Conservation (phyloP, 179 eudicot genomes). For the Patellifolia procumbens region DNA sequence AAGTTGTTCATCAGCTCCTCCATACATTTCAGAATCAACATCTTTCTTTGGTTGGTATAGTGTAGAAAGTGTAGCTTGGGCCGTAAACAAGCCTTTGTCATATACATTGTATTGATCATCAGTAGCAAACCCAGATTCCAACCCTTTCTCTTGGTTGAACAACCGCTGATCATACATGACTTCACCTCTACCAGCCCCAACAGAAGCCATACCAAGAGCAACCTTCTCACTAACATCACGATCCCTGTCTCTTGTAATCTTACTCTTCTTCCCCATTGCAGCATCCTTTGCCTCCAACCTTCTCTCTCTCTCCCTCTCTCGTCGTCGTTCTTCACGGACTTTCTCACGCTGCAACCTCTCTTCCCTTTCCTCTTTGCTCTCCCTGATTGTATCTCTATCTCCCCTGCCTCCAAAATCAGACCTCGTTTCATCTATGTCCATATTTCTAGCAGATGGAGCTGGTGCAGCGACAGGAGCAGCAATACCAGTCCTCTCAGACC, state of each 20-base stretch:
- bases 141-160: constrained; percentile 95
- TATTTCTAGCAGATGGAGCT: constrained; percentile 44
- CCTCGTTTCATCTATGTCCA: constrained; percentile 46
- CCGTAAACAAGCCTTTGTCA: constrained; percentile 77
- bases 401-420: constrained; percentile 48
- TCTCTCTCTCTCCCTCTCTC: constrained; percentile 88
- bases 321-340: constrained; percentile 72
- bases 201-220: constrained; percentile 88
- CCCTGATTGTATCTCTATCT: constrained; percentile 48
- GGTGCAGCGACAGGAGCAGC: constrained; percentile 49
- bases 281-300: constrained; percentile 94
- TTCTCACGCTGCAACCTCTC: constrained; percentile 64
- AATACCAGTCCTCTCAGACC: constrained; percentile 76
- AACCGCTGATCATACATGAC: constrained; percentile 87
- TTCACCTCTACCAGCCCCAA: constrained; percentile 62
- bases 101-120: constrained; percentile 88
- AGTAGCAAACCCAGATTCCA: constrained; percentile 83
- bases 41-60: constrained; percentile 86
- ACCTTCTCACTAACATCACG: constrained; percentile 92
- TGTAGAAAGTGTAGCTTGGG: constrained; percentile 78
- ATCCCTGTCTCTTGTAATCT: constrained; percentile 78
- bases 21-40: constrained; percentile 66
- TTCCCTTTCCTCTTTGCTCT: constrained; percentile 64
- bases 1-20: constrained; percentile 83
- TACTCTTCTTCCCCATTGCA: constrained; percentile 87